These are phyloP conservation scores for Globisporangium middletonii DNA, from an alignment of 352 stramenopile species.

Conservation along the genomic window DNA sequence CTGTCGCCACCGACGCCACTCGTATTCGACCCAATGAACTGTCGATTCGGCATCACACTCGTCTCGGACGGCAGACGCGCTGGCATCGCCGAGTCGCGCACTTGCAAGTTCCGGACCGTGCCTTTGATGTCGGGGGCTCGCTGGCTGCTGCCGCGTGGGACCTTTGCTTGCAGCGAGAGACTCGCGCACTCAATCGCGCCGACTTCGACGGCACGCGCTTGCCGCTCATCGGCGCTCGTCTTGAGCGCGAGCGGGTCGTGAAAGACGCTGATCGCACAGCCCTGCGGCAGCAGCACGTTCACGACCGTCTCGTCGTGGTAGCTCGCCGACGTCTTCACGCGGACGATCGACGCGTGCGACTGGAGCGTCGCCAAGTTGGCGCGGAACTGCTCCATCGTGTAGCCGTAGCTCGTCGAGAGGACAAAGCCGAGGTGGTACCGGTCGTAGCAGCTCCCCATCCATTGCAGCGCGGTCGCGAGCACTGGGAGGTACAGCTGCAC, in stretches of 20 bases:
- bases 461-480: slow-evolving; percentile 31
- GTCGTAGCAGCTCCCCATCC: slow-evolving; percentile 32
- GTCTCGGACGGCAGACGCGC: slow-evolving; percentile 21
- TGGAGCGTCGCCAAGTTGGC: slow-evolving; percentile 49
- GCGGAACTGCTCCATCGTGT: slow-evolving; percentile 44
- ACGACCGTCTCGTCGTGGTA: slow-evolving; percentile 10
- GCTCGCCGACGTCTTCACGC: slow-evolving; percentile 18
- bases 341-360: slow-evolving; percentile 21
- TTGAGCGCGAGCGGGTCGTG: slow-evolving; percentile 25
- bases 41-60: slow-evolving; percentile 48
- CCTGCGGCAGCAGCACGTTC: slow-evolving; percentile 23
- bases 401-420: slow-evolving; percentile 57
- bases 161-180: slow-evolving; percentile 10
- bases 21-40: slow-evolving; percentile 63
- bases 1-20: slow-evolving; percentile 29
- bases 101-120: slow-evolving; percentile 59
- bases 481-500: slow-evolving; percentile 40
- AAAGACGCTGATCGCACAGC: slow-evolving; percentile 32
- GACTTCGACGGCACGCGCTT: slow-evolving; percentile 10
- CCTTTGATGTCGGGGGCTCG: slow-evolving; percentile 40
- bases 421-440: slow-evolving; percentile 58
- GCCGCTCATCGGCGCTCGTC: slow-evolving; percentile 3
- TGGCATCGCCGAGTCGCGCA: slow-evolving; percentile 59
- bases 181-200: slow-evolving; percentile 14
- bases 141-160: neutral